Conservation (phyloP, 1,284 basidiomycete species). For the Cystobasidium sp. region DNA sequence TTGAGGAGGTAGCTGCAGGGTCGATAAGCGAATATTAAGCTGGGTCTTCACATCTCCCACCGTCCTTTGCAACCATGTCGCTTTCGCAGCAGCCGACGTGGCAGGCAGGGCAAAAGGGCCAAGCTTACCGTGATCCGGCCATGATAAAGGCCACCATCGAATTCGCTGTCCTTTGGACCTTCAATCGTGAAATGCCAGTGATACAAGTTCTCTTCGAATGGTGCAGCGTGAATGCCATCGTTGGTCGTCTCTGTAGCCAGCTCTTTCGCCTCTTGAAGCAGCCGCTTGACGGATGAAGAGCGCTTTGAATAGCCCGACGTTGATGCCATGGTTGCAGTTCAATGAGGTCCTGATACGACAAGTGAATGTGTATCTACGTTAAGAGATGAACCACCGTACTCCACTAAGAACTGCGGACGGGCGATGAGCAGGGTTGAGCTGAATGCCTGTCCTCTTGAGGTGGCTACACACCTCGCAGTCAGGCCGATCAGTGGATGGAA, state of each 20-base stretch:
- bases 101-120: background rate
- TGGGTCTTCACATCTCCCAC: background rate
- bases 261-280: slow-evolving; percentile 43
- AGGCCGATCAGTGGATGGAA: background rate
- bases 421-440: background rate
- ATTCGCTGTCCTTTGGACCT: slow-evolving; percentile 83
- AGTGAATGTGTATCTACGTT: too few relatives aligned
- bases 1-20: slow-evolving; percentile 29
- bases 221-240: slow-evolving; percentile 37
- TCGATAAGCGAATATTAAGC: background rate
- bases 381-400: too few relatives aligned
- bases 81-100: background rate
- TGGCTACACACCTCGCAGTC: background rate
- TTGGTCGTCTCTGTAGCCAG: slow-evolving; percentile 14
- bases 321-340: background rate
- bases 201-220: slow-evolving; percentile 55
- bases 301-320: slow-evolving; percentile 27
- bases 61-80: background rate
- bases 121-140: slow-evolving; percentile 35
- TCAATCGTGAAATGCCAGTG: slow-evolving; percentile 98
- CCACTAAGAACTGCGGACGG: too few relatives aligned
- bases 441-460: background rate
- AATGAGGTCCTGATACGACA: background rate
- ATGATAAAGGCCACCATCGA: slow-evolving; percentile 68
- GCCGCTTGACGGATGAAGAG: slow-evolving; percentile 38